Evolutionary conservation across 202 grass and related monocot species (phyloP).

Genomic region (Bolboschoenoplectus hybrid): DNA sequence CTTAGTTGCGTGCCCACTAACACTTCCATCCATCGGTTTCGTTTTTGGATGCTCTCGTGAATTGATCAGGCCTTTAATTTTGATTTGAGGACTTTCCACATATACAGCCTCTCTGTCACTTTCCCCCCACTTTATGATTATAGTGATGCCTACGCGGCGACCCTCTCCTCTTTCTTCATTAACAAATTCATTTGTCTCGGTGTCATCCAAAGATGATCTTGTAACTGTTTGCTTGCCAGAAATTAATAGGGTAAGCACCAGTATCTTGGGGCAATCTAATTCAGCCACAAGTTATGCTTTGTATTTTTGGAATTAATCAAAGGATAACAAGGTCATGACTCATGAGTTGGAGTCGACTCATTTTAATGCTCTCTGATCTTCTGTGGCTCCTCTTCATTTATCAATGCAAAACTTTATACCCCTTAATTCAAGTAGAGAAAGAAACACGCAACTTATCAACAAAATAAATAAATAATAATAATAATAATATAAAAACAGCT

Average conservation of each 20-base stretch:
- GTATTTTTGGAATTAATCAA: background rate
- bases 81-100: background rate
- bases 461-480: background rate
- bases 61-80: background rate
- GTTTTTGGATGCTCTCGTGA: background rate
- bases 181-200: background rate
- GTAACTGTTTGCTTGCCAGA: slow-evolving; percentile 17
- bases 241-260: slow-evolving; percentile 14
- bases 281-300: background rate
- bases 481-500: background rate
- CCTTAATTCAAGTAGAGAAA: background rate
- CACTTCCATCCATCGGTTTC: slow-evolving; percentile 9
- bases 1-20: background rate
- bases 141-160: slow-evolving; percentile 20
- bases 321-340: background rate
- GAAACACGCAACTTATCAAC: slow-evolving; percentile 4
- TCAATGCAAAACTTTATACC: background rate
- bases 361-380: background rate
- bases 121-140: slow-evolving; percentile 11
- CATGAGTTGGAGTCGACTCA: background rate
- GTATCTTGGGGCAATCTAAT: slow-evolving; percentile 4
- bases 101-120: background rate
- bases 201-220: background rate
- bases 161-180: background rate
- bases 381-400: background rate